Evolutionary conservation across 2,329 filamentous ascomycete species (phyloP).

Genomic region (Clonostachys solani): DNA sequence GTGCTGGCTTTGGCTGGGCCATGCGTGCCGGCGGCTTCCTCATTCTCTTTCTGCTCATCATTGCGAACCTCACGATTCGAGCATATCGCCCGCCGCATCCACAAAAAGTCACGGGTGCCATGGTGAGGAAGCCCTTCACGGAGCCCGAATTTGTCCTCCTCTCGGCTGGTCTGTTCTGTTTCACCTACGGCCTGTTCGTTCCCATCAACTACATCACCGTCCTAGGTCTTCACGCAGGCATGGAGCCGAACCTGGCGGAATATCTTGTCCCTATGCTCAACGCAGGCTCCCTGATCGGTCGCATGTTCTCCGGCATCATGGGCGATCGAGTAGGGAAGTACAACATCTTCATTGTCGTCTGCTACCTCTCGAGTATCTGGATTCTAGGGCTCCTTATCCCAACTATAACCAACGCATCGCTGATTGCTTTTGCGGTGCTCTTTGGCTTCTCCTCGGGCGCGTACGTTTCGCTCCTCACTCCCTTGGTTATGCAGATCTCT

Average conservation of each 20-base stretch:
- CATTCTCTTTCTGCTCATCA: conserved; percentile 22
- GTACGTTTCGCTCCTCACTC: conserved; percentile 29
- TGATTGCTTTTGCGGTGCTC: conserved; percentile 31
- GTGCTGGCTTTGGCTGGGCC: conserved; percentile 31
- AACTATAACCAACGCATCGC: conserved; percentile 14
- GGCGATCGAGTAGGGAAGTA: conserved; percentile 29
- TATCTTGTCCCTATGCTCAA: conserved; percentile 33
- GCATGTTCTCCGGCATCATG: conserved; percentile 21
- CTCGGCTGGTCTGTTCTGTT: conserved; percentile 21
- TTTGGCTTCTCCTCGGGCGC: conserved; percentile 37
- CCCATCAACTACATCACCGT: conserved; percentile 29
- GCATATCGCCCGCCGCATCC: conserved; percentile 6
- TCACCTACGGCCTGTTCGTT: conserved; percentile 27
- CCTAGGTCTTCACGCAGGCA: conserved; percentile 19
- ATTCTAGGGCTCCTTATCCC: conserved; percentile 38
- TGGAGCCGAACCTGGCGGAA: conserved; percentile 17
- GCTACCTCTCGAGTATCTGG: conserved; percentile 29
- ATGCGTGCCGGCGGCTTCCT: conserved; percentile 32
- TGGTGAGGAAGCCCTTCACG: conserved; percentile 16
- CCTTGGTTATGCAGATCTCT: conserved; percentile 45
- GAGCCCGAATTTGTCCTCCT: conserved; percentile 23
- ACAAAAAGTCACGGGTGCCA: conserved; percentile 2
- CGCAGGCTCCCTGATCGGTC: conserved; percentile 29
- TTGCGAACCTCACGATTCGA: conserved; percentile 23
- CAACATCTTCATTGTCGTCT: conserved; percentile 40